Conservation (phyloP, 139 green algal species). For the Chlamydomonas sphaeroides region DNA sequence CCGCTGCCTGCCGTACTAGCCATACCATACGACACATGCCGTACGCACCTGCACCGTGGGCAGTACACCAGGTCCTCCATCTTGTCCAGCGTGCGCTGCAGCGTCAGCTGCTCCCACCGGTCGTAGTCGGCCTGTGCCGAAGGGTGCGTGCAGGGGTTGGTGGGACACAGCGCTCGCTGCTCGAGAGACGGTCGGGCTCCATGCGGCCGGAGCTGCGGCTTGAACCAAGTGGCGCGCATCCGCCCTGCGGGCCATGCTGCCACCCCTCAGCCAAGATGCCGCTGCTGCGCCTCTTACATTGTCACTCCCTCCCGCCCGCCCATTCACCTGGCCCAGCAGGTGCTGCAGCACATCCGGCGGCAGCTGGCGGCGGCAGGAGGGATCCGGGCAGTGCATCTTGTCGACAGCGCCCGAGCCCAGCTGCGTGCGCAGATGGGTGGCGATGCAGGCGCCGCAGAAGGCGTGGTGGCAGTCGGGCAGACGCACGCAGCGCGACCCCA, state of each 20-base stretch:
- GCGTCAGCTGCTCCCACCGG: slow-evolving; percentile 79
- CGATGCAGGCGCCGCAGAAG: slow-evolving; percentile 82
- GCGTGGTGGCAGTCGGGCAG: slow-evolving; percentile 74
- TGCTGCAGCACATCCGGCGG: no score
- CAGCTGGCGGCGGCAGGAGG: slow-evolving; percentile 66
- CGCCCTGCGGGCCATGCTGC: no score
- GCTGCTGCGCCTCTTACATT: no score
- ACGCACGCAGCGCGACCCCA: slow-evolving; percentile 60
- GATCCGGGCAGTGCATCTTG: slow-evolving; percentile 75
- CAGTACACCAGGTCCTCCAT: slow-evolving; percentile 90
- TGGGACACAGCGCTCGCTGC: no score
- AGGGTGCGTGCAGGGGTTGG: no score
- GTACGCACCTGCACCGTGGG: slow-evolving; percentile 76
- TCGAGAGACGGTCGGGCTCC: no score
- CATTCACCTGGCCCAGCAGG: slow-evolving; percentile 33
- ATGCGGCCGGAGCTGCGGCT: no score
- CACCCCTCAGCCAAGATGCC: no score
- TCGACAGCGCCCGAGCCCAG: slow-evolving; percentile 73
- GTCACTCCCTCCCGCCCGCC: neutral
- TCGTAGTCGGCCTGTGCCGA: slow-evolving; percentile 42
- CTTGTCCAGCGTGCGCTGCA: slow-evolving; percentile 76
- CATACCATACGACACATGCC: no score
- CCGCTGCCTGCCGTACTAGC: no score
- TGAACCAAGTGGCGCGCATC: no score
- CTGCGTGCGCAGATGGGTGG: slow-evolving; percentile 49